Conservation (phyloP, 805 yeast species). For the Sugiyamaella chiloensis region DNA sequence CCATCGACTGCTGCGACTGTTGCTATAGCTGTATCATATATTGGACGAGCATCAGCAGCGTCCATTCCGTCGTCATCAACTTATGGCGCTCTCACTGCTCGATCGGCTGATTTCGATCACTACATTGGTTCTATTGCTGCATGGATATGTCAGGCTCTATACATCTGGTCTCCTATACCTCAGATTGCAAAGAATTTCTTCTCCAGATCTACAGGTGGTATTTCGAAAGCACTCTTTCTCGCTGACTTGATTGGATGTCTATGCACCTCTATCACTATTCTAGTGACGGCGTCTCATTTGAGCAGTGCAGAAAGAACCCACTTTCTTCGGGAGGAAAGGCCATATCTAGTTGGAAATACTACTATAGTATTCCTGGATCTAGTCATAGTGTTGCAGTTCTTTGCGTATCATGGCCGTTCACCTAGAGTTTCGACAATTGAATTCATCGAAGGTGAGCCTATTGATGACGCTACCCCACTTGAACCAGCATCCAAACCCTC, state of each 20-base stretch:
- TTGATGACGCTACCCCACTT: slow-evolving; percentile 1
- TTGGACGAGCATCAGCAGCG: slow-evolving; percentile 13
- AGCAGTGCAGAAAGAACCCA: slow-evolving; percentile 19
- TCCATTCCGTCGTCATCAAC: not conserved
- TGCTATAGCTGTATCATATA: slow-evolving; percentile 8
- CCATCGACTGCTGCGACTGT: not conserved
- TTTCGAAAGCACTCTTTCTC: slow-evolving; percentile 29
- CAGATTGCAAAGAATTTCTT: slow-evolving; percentile 39
- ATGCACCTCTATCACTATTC: slow-evolving; percentile 29
- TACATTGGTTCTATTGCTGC: slow-evolving; percentile 16
- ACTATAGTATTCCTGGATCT: slow-evolving; percentile 27
- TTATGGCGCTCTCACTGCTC: not conserved
- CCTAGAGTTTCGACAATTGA: not conserved
- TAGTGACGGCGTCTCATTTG: slow-evolving; percentile 26
- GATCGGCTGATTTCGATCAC: slow-evolving; percentile 7
- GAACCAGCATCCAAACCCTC: not conserved
- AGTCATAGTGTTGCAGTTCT: slow-evolving; percentile 28
- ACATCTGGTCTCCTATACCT: slow-evolving; percentile 36
- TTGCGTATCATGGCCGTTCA: slow-evolving; percentile 7
- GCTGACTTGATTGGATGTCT: slow-evolving; percentile 29
- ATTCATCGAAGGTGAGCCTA: slow-evolving; percentile 6
- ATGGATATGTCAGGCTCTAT: slow-evolving; percentile 23
- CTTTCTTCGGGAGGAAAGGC: slow-evolving; percentile 30
- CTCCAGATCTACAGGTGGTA: slow-evolving; percentile 41
- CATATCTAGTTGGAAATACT: slow-evolving; percentile 30